Base-by-base conservation (phyloP, 768 basidiomycete genomes). In the Tylopilus felleus region DNA sequence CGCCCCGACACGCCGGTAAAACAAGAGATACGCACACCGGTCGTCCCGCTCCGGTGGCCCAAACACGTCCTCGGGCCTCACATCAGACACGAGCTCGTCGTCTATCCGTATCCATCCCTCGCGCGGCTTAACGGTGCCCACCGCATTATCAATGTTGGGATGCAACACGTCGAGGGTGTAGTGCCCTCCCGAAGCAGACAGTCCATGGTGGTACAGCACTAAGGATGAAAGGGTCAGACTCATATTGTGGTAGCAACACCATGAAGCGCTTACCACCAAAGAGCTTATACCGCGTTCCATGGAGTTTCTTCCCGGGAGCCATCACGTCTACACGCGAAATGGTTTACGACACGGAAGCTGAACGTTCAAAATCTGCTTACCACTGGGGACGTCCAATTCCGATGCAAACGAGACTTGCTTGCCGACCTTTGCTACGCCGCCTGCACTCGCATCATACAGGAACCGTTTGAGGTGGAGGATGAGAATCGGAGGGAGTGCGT, bases 191-290 rank as follows among this genome's bases (percentile, higher is more conserved):
- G 86, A 86, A 0, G 96, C 93, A 8, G 90, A 90, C 27, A 78
- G 75, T 2, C 96, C 96, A 60, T 99, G 95, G 68, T 99, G 96
- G 70, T 98, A 98, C 13, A 98, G 73, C 9, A 85, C 96, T 90
- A 21, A 23, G 25, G n/a, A n/a, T 4, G 17, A 36, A 7, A 10
- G 13, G 36, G 10, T 35, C 47, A 42, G 41, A 21, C 16, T 3
- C 35, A 19, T 25, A 8, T 12, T 16, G 13, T 1, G 8, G 1
- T 10, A n/a, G 4, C 12, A 10, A 41, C 3, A 10, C 4, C 1
- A 1, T 19, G n/a, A 3, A 2, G 8, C 21, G 70, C 82, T 52
- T 60, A 90, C 90, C 89, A 60, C 90, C 91, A 64, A 93, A 93
- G 9, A 96, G 78, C 62, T 85, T 86, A 67, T 95, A 96, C 62